Conservation (phyloP, 2,329 filamentous ascomycete genomes). For the Macrophomina tecta region DNA sequence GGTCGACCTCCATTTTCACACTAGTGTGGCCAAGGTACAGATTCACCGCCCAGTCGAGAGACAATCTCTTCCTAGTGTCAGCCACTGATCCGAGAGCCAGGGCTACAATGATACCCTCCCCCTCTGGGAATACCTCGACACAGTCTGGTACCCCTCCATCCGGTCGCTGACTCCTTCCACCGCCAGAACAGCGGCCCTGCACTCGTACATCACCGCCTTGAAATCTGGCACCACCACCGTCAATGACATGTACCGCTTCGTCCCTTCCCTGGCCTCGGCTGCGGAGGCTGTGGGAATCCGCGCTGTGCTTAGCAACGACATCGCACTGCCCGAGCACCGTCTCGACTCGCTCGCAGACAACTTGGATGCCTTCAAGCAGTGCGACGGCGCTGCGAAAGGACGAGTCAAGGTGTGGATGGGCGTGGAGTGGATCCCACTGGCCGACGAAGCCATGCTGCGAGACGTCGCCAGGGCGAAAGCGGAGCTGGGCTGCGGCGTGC, state of each 20-base stretch:
- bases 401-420: not conserved
- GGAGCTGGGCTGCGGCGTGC: not conserved
- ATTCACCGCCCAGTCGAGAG: not conserved
- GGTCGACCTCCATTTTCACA: conserved; percentile 14
- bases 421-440: conserved; percentile 8
- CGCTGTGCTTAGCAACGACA: not conserved
- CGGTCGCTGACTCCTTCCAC: not conserved
- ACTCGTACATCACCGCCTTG: conserved; percentile 16
- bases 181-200: not conserved
- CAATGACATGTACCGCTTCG: conserved; percentile 24
- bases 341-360: conserved; percentile 12
- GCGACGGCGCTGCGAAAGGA: not conserved
- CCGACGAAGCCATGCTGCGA: not conserved
- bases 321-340: not conserved
- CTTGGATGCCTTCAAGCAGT: not conserved
- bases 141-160: conserved; percentile 23
- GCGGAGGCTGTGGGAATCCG: not conserved
- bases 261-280: not conserved
- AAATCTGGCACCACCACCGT: conserved; percentile 20
- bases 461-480: not conserved
- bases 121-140: conserved; percentile 25
- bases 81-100: not conserved
- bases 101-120: conserved; percentile 22
- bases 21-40: conserved; percentile 6
- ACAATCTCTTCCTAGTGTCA: not conserved